Evolutionary conservation across 768 basidiomycete genomes (phyloP).

Genomic region (Boletus tomentosulus): DNA sequence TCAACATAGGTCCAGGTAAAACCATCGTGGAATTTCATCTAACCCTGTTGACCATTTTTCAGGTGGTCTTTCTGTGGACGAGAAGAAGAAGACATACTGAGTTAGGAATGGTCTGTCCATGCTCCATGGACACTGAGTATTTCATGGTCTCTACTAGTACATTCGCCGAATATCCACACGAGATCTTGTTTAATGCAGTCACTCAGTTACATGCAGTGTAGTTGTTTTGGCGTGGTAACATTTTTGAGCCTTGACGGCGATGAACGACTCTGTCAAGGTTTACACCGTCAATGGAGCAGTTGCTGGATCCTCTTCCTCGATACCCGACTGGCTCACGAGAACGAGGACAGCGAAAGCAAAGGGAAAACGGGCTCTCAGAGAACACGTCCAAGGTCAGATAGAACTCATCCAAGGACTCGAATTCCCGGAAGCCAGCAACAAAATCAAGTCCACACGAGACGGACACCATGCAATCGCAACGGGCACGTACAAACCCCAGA

Average conservation of each 20-base stretch:
- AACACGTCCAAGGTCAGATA: constrained; percentile 79
- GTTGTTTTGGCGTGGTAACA: too few species aligned
- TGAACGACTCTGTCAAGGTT: constrained; percentile 58
- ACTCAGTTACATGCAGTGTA: background rate
- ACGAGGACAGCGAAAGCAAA: constrained; percentile 55
- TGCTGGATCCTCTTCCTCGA: constrained; percentile 80
- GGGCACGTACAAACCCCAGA: constrained; percentile 96
- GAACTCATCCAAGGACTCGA: constrained; percentile 95
- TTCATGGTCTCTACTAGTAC: constrained; percentile 12
- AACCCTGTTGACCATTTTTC: background rate
- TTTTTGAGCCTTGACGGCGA: constrained; percentile 7
- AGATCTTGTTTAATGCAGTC: constrained; percentile 11
- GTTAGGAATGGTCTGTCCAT: background rate
- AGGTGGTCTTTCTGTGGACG: constrained; percentile 96
- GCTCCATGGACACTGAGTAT: background rate
- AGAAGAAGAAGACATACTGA: constrained; percentile 96
- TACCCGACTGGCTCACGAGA: constrained; percentile 91
- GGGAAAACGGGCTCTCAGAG: constrained; percentile 59
- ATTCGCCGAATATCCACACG: constrained; percentile 15
- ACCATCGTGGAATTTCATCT: constrained; percentile 9
- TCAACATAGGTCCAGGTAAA: constrained; percentile 94
- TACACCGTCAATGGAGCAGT: constrained; percentile 96
- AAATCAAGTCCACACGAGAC: constrained; percentile 85
- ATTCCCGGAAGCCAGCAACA: constrained; percentile 94
- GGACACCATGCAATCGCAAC: constrained; percentile 92